Base-by-base conservation (phyloP, 1,284 basidiomycete genomes). In the Porogramme epimiltina region DNA sequence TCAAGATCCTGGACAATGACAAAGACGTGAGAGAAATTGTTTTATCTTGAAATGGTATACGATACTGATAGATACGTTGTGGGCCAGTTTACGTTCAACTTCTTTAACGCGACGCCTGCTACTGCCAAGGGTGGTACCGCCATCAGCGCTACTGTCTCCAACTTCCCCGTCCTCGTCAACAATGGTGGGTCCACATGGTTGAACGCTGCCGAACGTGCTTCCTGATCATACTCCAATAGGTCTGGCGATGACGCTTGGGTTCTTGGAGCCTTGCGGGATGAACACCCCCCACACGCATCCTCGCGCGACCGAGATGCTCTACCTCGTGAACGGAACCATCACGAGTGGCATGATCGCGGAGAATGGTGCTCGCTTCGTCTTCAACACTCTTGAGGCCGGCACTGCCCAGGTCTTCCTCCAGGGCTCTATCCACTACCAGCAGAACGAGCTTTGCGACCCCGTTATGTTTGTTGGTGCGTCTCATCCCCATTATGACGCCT, bases 251-350 rank as follows among this genome's bases (percentile, higher is more conserved):
- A 62, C 64, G 16, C 55, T 66, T 24, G 66, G 66, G 2, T 55
- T 59, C 49, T 50, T 68, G 26, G 63, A 63, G 9, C 64, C 70
- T 13, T 73, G 72, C 49, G 68, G 66, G 8, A 65, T 72, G 66
- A 72, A 72, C 66, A 71, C 68, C 1, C 71, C 72, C 6, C 72
- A 73, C 61, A 68, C 62, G 18, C 71, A 73, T 50, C 70, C 71
- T 3, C 70, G 70, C 20, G 70, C 70, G 2, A 66, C 70, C 15
- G 72, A 73, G 61, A 67, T 73, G 49, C 62, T 71, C 49, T 66
- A 68, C 54, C 51, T 63, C 44, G 59, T 72, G 37, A 72, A 71
- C 57, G 66, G 66, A 22, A 66, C 66, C 16, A 50, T 73, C 36
- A 62, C 63, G 23, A 62, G 60, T 4, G 71, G 71, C 36, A 66